phyloP scores from a whole-genome alignment of 371 early-diverging fungal species.

The Smittium mucronatum region DNA sequence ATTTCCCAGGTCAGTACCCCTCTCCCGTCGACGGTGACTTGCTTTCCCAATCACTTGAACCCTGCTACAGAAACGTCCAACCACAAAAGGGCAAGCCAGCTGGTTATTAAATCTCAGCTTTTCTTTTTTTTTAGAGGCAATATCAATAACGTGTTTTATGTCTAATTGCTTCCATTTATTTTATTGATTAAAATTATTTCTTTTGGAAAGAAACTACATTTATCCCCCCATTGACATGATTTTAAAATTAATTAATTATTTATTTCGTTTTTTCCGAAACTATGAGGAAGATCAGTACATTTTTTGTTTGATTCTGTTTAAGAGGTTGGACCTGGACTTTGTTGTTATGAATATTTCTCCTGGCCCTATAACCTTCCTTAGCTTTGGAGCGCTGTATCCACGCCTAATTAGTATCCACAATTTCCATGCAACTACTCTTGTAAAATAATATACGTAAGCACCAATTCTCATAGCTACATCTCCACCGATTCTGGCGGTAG shows the following conservation, averaged over 20 bases:
- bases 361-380: neutral
- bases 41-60: slow-evolving; percentile 32
- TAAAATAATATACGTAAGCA: neutral
- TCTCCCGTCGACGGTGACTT: slow-evolving; percentile 24
- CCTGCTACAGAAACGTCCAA: slow-evolving; percentile 21
- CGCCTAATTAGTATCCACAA: neutral
- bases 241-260: too few relatives aligned
- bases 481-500: neutral
- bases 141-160: too few relatives aligned
- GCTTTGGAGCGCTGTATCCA: neutral
- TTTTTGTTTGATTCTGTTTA: neutral
- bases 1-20: slow-evolving; percentile 30
- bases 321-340: neutral
- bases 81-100: slow-evolving; percentile 19
- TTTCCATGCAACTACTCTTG: too few relatives aligned
- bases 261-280: too few relatives aligned
- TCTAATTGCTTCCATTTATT: too few relatives aligned
- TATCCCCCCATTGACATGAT: too few relatives aligned
- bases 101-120: too few relatives aligned
- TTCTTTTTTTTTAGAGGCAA: too few relatives aligned
- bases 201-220: too few relatives aligned
- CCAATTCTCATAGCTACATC: neutral
- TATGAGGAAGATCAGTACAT: neutral
- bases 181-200: too few relatives aligned
- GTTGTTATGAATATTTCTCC: neutral